Evolutionary conservation across 306 rosid species (phyloP).

Genomic region (Quercus dentata): DNA sequence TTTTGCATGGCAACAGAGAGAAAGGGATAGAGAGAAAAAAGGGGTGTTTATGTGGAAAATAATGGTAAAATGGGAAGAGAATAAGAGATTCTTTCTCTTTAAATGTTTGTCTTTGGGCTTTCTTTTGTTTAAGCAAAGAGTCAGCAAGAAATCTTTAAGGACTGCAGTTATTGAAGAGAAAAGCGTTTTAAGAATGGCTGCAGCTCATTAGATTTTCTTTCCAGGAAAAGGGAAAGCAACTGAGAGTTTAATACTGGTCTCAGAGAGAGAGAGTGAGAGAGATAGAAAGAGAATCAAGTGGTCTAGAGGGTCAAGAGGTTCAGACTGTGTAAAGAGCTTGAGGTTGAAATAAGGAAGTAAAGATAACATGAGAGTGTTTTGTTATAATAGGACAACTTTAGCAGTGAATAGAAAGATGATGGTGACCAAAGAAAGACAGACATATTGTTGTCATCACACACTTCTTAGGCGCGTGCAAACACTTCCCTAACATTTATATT

Average conservation of each 20-base stretch:
- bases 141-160: neutral
- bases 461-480: conserved; percentile 33
- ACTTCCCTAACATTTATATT: neutral
- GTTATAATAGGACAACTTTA: conserved; percentile 72
- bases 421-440: conserved; percentile 63
- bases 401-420: conserved; percentile 68
- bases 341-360: conserved; percentile 3
- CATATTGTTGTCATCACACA: conserved; percentile 23
- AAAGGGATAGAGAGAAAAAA: neutral
- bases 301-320: neutral
- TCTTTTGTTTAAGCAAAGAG: neutral
- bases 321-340: conserved; percentile 26
- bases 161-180: conserved; percentile 1
- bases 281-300: neutral
- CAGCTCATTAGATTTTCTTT: neutral
- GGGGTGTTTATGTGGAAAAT: neutral
- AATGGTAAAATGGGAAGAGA: neutral
- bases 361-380: conserved; percentile 31
- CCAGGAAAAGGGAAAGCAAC: conserved; percentile 34
- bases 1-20: conserved; percentile 27
- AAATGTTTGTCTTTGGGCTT: neutral
- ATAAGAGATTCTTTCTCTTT: neutral
- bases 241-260: conserved; percentile 27
- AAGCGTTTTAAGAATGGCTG: conserved; percentile 1
- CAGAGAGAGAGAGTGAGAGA: neutral